A percentile compares a stretch with the other conserved stretches of the same genome.
These are phyloP conservation scores for Cercospora sp. DNA, from an alignment of 2,329 filamentous ascomycete species.

Conservation along the genomic window DNA sequence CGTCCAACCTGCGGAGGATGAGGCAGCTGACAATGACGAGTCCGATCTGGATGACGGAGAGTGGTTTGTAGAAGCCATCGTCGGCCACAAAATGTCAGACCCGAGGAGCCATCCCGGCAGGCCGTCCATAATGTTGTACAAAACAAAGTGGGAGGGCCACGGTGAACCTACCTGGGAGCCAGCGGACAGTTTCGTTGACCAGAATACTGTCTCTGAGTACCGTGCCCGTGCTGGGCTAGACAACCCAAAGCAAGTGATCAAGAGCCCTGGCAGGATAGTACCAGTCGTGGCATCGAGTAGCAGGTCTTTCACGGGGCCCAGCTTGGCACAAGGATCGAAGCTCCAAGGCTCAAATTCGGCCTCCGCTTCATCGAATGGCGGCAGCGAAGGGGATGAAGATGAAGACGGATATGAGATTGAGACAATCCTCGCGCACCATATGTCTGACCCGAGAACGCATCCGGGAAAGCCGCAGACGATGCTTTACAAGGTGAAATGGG, in stretches of 20 bases:
- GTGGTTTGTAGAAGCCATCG: constrained; percentile 35
- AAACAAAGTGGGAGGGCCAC: constrained; percentile 39
- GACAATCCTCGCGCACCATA: constrained; percentile 31
- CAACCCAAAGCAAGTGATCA: constrained; percentile 6
- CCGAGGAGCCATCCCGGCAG: constrained; percentile 35
- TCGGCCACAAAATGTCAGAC: constrained; percentile 35
- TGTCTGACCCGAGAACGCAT: constrained; percentile 33
- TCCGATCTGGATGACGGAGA: constrained; percentile 27
- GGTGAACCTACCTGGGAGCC: constrained; percentile 40
- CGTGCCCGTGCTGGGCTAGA: constrained; percentile 24
- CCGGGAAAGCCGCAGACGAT: constrained; percentile 33
- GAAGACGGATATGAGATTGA: constrained; percentile 32
- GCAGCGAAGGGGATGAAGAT: constrained; percentile 12
- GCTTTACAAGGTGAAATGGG: constrained; percentile 38
- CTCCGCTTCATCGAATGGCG: neutral
- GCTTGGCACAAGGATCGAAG: neutral
- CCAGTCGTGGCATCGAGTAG: constrained; percentile 6
- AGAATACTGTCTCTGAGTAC: constrained; percentile 33
- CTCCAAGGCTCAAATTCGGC: neutral
- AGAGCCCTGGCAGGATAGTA: constrained; percentile 1
- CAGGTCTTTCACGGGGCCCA: neutral
- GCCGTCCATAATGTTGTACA: constrained; percentile 35
- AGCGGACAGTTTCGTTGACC: constrained; percentile 34
- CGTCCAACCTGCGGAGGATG: neutral
- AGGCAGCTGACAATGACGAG: constrained; percentile 12